Evolutionary conservation across 345 rosid genomes (phyloP).

Genomic region (Citrus mangshanensis): DNA sequence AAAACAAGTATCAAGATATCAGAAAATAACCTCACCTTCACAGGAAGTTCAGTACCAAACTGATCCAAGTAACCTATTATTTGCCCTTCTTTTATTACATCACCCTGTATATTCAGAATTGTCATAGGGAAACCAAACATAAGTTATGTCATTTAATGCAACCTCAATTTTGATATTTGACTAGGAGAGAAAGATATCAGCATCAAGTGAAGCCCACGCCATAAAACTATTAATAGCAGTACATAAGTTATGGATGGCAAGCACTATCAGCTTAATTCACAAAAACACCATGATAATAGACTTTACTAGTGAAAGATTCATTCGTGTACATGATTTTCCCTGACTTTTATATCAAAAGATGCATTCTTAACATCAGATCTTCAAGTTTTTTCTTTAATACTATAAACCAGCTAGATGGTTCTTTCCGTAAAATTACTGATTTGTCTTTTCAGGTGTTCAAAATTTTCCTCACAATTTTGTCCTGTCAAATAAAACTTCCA

Average conservation of each 20-base stretch:
- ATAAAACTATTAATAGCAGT: not conserved
- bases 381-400: not conserved
- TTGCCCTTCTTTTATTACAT: conserved; percentile 77
- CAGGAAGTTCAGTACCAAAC: conserved; percentile 74
- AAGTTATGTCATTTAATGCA: not conserved
- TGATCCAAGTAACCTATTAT: conserved; percentile 83
- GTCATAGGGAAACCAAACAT: not conserved
- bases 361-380: not conserved
- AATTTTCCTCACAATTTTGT: not conserved
- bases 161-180: not conserved
- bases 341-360: not conserved
- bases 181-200: not conserved
- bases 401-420: not conserved
- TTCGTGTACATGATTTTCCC: not conserved
- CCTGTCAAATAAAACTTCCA: not conserved
- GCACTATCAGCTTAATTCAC: not conserved
- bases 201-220: not conserved
- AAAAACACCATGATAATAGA: not conserved
- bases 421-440: not conserved
- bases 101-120: conserved; percentile 55
- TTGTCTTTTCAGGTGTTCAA: not conserved
- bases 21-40: conserved; percentile 53
- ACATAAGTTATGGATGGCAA: not conserved
- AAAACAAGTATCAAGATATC: conserved; percentile 4
- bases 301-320: not conserved